Evolutionary conservation across 2,329 filamentous ascomycete species (phyloP), one percentile per base, ranked within the genome.

Genomic region (Fusarium sp.): DNA sequence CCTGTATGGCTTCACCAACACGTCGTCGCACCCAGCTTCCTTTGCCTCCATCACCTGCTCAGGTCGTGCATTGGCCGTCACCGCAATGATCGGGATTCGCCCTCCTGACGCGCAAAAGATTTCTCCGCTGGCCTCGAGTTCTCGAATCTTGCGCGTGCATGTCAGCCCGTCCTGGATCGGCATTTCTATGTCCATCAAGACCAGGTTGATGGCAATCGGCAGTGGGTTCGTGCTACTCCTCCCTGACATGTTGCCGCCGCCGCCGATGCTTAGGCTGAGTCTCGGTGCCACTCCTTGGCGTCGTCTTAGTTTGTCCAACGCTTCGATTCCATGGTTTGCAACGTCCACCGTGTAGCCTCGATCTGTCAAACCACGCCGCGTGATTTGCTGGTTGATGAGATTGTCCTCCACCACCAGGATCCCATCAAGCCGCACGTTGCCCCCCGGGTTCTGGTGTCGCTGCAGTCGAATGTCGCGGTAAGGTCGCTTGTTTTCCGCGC

Each of bases 181-280:
- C 92, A 94, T 94, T 78, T 94, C 91, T 75, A 93, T 90, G 76
- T 94, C 93, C 92, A 94, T 94, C 22, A 94, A 84, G 20, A 94
- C 89, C 6, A 94, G 85, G 59, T 89, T 89, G 27, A 92, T 82
- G 1, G 85, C 82, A 29, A 86, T 74, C 7, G 75, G 74, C 10
- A 66, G 40, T 5, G 71, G 60, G 38, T 73, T 68, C 11, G 69
- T 45, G 18, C 60, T 71, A 42, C 33, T 70, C 65, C 71, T 73
- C 22, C 70, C 71, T 31, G 70, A 63, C 33, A 58, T 56, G 14
- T 63, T 66, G 35, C 54, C 60, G 18, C 52, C 59, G 13, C 54
- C 62, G 13, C 52, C 59, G 22, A 38, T 38, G 8, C 63, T 63
- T 25, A 64, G 36, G 9, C 67, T 54, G 18, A 65, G 72, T 78